Conservation (phyloP, 495 filamentous ascomycete genomes). For the Podospora sp. region DNA sequence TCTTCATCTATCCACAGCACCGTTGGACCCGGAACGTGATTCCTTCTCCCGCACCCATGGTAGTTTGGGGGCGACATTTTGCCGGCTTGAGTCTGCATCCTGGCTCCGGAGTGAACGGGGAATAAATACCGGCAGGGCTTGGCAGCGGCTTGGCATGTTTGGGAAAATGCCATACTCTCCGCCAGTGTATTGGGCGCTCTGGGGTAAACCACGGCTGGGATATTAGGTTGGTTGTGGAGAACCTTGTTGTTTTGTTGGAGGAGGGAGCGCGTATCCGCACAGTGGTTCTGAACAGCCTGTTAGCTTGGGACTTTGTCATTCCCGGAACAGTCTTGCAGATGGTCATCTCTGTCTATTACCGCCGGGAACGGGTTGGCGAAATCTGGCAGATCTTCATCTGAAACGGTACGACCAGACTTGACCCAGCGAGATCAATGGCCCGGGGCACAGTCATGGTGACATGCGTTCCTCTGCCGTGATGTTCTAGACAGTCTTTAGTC, state of each 20-base stretch:
- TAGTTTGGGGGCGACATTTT: constrained; percentile 15
- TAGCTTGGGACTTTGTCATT: background rate
- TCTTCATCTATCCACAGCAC: background rate
- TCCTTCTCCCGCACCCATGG: background rate
- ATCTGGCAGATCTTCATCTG: background rate
- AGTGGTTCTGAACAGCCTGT: background rate
- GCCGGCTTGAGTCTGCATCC: constrained; percentile 14
- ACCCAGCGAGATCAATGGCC: no score
- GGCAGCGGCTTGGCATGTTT: constrained; percentile 15
- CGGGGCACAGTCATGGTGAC: no score
- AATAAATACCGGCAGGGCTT: constrained; percentile 14
- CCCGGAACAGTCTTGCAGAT: background rate
- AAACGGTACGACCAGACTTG: no score
- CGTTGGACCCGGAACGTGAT: background rate
- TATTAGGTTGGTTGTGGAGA: constrained; percentile 1
- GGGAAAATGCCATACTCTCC: constrained; percentile 12
- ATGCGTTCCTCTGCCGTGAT: no score
- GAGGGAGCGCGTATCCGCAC: background rate
- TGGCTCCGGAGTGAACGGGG: constrained; percentile 8
- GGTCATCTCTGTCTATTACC: background rate
- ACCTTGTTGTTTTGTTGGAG: background rate
- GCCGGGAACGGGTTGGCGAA: background rate
- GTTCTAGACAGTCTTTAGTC: no score
- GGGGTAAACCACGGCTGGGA: background rate
- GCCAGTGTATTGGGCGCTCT: background rate